These are phyloP conservation scores for Leptographium procerum DNA, from an alignment of 2,329 filamentous ascomycete species.

Conservation along the genomic window DNA sequence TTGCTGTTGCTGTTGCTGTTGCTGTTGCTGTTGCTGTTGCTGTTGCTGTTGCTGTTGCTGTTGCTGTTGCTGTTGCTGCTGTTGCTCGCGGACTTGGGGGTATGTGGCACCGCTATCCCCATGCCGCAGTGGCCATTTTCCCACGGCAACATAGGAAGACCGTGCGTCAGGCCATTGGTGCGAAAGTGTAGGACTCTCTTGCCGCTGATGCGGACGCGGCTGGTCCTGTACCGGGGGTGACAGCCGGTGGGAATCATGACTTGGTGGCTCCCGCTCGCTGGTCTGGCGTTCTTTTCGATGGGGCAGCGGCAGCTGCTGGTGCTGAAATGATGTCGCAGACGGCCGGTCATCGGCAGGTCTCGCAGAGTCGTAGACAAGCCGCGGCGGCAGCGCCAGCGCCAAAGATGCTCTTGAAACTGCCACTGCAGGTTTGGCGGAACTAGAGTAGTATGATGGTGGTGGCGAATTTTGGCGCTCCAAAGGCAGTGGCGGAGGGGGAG, in stretches of 20 bases:
- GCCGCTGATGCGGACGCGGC: neutral
- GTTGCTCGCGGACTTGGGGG: neutral
- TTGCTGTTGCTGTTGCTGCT: neutral
- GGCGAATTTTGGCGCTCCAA: slow-evolving; percentile 24
- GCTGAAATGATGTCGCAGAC: neutral
- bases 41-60: neutral
- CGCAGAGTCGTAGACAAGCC: slow-evolving; percentile 6
- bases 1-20: neutral
- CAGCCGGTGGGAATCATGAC: neutral
- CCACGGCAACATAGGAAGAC: slow-evolving; percentile 4
- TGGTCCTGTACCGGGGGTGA: slow-evolving; percentile 3
- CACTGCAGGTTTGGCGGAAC: neutral
- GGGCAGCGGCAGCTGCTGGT: slow-evolving; percentile 1
- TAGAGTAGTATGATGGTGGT: slow-evolving; percentile 31
- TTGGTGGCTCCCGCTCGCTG: neutral
- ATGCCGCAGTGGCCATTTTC: slow-evolving; percentile 5
- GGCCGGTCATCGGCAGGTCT: slow-evolving; percentile 15
- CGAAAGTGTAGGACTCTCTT: neutral
- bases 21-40: neutral
- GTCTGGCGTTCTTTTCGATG: neutral
- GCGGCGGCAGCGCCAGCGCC: slow-evolving; percentile 19
- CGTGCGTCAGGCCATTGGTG: slow-evolving; percentile 4
- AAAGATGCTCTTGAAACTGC: neutral
- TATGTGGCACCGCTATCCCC: neutral
- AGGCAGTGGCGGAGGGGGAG: slow-evolving; percentile 2